These are phyloP conservation scores for Tylopilus plumbeoviolaceoides DNA, from an alignment of 768 basidiomycete species.

Conservation along the genomic window DNA sequence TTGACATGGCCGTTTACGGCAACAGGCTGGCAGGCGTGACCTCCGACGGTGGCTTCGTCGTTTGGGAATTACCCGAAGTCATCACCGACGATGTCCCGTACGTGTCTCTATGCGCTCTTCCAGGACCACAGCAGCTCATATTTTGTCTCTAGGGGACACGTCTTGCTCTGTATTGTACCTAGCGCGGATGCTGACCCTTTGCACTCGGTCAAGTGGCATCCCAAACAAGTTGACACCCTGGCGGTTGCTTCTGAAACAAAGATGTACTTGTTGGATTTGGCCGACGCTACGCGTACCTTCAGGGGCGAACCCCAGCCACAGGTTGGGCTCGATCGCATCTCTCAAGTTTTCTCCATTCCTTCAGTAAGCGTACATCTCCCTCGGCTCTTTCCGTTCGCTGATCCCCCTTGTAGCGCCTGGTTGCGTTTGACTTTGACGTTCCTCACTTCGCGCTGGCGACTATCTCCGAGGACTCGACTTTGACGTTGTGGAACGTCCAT, in stretches of 20 bases:
- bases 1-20: constrained; percentile 82
- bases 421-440: constrained; percentile 84
- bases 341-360: constrained; percentile 62
- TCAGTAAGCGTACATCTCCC: constrained; percentile 47
- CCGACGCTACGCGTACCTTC: constrained; percentile 54
- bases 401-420: constrained; percentile 53
- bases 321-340: constrained; percentile 63
- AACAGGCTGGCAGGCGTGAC: constrained; percentile 84
- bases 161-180: constrained; percentile 70
- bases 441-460: constrained; percentile 73
- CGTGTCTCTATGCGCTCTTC: constrained; percentile 29
- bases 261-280: constrained; percentile 72
- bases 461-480: constrained; percentile 76
- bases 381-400: background rate
- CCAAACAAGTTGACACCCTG: constrained; percentile 72
- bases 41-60: constrained; percentile 83
- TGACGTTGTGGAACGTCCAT: constrained; percentile 79
- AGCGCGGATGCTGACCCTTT: constrained; percentile 53
- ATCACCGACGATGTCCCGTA: constrained; percentile 87
- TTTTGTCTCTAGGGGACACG: constrained; percentile 46
- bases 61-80: constrained; percentile 80
- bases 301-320: constrained; percentile 66
- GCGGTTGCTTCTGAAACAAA: constrained; percentile 80
- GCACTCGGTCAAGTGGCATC: constrained; percentile 86
- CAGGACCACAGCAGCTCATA: background rate